Conservation (phyloP, 495 filamentous ascomycete genomes). For the Lasiosphaeria miniovina region DNA sequence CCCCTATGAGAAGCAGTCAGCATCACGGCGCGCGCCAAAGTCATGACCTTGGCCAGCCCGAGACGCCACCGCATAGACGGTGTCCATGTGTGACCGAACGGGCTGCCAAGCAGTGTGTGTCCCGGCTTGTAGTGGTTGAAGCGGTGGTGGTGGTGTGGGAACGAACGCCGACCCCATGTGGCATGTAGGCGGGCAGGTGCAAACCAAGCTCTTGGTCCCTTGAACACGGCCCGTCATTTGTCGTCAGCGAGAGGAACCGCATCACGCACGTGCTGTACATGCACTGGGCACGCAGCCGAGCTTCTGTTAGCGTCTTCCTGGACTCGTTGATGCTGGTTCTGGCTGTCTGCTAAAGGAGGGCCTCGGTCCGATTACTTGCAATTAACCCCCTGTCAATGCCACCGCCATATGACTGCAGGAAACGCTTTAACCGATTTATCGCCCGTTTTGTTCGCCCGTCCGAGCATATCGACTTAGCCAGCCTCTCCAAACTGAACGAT, state of each 20-base stretch:
- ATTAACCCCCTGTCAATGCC: conserved; percentile 14
- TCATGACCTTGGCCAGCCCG: neutral
- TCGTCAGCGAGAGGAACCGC: conserved; percentile 6
- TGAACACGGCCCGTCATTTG: neutral
- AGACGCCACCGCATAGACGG: neutral
- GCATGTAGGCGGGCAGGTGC: neutral
- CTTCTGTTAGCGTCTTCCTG: conserved; percentile 13
- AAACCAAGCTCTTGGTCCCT: neutral
- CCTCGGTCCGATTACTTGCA: conserved; percentile 31
- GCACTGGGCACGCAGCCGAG: conserved; percentile 7
- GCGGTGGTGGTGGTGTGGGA: neutral
- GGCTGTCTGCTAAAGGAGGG: conserved; percentile 14
- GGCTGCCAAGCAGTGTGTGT: neutral
- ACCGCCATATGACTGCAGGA: conserved; percentile 2
- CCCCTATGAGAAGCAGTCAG: neutral
- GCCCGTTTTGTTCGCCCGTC: neutral
- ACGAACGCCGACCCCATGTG: neutral
- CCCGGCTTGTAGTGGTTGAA: neutral
- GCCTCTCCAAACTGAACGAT: too few species aligned
- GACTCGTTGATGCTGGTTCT: neutral
- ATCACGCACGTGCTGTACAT: conserved; percentile 18
- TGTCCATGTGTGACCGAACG: neutral
- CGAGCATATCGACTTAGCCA: neutral
- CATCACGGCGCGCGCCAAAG: neutral
- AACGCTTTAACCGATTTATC: neutral